Base-by-base conservation (phyloP, 2,329 filamentous ascomycete genomes). In the Tolypocladium paradoxum region DNA sequence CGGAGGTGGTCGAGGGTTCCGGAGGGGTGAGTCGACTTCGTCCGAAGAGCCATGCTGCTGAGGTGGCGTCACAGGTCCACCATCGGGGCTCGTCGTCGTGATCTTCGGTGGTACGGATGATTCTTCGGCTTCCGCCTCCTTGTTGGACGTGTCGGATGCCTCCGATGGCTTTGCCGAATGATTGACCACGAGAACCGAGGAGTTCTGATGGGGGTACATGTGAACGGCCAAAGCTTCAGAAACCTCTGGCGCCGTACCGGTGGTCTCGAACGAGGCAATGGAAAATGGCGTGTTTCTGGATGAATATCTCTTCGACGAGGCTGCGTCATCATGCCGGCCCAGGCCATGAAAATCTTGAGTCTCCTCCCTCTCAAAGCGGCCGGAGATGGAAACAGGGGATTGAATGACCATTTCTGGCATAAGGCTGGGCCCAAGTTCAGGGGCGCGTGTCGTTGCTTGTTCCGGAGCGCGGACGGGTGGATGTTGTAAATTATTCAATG, bases 181-280 rank as follows among this genome's bases (percentile, higher is more conserved):
- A 57, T 83, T 70, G 33, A 85, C 77, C 66, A 85, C 74, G 43
- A 84, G 64, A 12, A 85, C 68, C 5, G 82, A 85, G 48, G 76
- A 82, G 58, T 84, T 85, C 60, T 85, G 81, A 57, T 85, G 82
- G 22, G 78, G 75, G 58, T 78, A 83, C 60, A 85, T 81, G 55
- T 75, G 81, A 53, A 85, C 75, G 38, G 79, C 80, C 62, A 78
- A 68, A 35, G 82, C 82, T 67, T 85, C 81, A 1, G 81, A 82
- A 40, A 85, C 76, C 58, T 83, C 82, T 4, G 74, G 73, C 3
- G 78, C 82, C n/a, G 82, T 83, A 35, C 73, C 77, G 37, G 72
- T 78, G n/a, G 80, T 82, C 52, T 84, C 82, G 48, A 84, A 73
- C 0, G 82, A 85, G 0, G 73, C 71, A 54, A 80, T 70, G 2